Percentiles rank a stretch among this genome's conserved stretches.
These are phyloP conservation scores for Punctularia strigosozonata DNA, from an alignment of 768 basidiomycete species.

Conservation along the genomic window DNA sequence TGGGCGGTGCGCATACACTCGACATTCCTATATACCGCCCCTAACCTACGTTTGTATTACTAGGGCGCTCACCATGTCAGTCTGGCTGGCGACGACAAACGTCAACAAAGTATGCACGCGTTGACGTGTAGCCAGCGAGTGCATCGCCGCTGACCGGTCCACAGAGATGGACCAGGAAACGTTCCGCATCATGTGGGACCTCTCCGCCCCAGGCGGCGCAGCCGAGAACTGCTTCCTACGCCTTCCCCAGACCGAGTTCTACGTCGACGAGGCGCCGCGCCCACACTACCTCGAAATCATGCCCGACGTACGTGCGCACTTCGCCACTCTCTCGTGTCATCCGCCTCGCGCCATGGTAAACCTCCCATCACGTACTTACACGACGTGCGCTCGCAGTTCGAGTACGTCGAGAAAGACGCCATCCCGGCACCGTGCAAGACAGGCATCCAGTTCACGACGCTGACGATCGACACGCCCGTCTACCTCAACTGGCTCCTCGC, in stretches of 20 bases:
- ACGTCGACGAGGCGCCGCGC: constrained; percentile 25
- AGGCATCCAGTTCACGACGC: constrained; percentile 51
- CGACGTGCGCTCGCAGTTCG: constrained; percentile 22
- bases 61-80: constrained; percentile 79
- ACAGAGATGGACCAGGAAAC: constrained; percentile 62
- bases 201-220: constrained; percentile 46
- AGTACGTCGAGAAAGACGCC: constrained; percentile 25
- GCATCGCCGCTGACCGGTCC: too few relatives aligned
- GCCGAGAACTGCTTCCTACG: constrained; percentile 56
- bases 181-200: constrained; percentile 63
- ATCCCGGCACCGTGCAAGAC: constrained; percentile 30
- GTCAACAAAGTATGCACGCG: constrained; percentile 54
- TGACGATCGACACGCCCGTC: constrained; percentile 53
- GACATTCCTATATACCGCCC: background rate
- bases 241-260: constrained; percentile 51
- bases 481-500: constrained; percentile 56
- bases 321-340: background rate
- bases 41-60: background rate
- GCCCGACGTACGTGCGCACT: constrained; percentile 18
- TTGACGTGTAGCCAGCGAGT: too few relatives aligned
- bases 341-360: too few relatives aligned
- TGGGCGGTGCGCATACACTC: constrained; percentile 54
- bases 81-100: constrained; percentile 34
- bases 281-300: constrained; percentile 22
- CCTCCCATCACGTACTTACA: background rate